phyloP scores from a whole-genome alignment of 345 rosid species.

The Linum trigynum region DNA sequence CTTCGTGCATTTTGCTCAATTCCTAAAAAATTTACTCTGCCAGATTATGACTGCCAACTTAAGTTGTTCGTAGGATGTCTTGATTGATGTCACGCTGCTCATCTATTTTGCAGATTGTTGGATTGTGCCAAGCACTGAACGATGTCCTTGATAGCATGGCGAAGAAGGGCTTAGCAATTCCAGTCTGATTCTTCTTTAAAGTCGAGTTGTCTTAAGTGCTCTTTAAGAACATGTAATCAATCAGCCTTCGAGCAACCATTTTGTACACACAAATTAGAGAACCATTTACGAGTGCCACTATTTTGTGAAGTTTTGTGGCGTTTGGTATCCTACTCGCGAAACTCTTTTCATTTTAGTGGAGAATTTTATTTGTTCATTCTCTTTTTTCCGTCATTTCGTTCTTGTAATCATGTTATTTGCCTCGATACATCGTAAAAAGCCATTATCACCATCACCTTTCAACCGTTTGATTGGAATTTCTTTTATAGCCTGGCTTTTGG shows the following conservation, averaged over 20 bases:
- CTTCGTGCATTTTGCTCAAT: neutral
- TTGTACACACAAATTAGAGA: neutral
- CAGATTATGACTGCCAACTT: conserved; percentile 1
- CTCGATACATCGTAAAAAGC: no score
- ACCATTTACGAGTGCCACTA: no score
- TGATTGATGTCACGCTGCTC: no score
- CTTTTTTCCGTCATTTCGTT: no score
- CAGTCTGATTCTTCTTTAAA: conserved; percentile 38
- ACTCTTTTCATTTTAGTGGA: neutral
- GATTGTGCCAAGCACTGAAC: conserved; percentile 85
- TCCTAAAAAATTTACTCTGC: neutral
- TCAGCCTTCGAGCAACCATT: neutral
- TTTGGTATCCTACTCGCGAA: conserved; percentile 4
- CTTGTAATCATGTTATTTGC: no score
- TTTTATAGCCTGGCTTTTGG: no score
- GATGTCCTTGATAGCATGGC: conserved; percentile 89
- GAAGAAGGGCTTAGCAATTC: conserved; percentile 74
- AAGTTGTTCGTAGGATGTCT: neutral
- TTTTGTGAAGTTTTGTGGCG: no score
- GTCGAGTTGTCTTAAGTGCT: neutral
- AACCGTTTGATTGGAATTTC: no score
- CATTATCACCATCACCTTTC: no score
- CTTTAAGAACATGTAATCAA: neutral
- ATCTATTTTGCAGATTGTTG: conserved; percentile 56
- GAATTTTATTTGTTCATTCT: neutral